Evolutionary conservation across 2,329 filamentous ascomycete genomes (phyloP).

Genomic region (Ascochyta koolunga): DNA sequence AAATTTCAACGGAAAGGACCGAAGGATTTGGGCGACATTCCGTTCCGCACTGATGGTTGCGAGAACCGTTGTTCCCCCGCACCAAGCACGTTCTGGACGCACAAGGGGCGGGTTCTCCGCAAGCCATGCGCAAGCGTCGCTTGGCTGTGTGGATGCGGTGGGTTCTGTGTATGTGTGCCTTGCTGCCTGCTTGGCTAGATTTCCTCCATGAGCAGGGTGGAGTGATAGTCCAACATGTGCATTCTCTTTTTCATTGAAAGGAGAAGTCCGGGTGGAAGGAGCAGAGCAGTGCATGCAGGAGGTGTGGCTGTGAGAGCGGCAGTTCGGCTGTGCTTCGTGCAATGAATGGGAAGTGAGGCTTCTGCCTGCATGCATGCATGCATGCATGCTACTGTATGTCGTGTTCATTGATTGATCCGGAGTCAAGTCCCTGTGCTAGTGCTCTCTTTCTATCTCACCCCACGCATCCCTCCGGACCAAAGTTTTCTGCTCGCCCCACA

Average conservation of each 20-base stretch:
- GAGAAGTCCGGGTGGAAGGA: neutral
- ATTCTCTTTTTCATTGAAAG: neutral
- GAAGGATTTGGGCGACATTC: neutral
- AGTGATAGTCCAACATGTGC: neutral
- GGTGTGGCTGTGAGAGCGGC: slow-evolving; percentile 7
- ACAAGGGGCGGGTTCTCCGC: slow-evolving; percentile 17
- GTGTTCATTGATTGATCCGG: slow-evolving; percentile 4
- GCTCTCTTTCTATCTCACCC: neutral
- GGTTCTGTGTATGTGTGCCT: slow-evolving; percentile 2
- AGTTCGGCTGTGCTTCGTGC: slow-evolving; percentile 9
- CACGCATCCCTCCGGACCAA: neutral
- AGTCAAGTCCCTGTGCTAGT: neutral
- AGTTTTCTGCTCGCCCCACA: neutral
- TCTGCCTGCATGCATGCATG: neutral
- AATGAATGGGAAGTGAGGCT: slow-evolving; percentile 7
- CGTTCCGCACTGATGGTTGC: slow-evolving; percentile 6
- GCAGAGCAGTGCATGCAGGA: neutral
- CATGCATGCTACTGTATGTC: neutral
- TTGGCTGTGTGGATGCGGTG: neutral
- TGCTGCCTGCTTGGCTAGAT: slow-evolving; percentile 8
- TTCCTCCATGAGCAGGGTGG: neutral
- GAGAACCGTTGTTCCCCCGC: slow-evolving; percentile 14
- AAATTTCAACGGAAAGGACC: neutral
- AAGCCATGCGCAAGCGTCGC: slow-evolving; percentile 18
- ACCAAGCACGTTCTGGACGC: slow-evolving; percentile 15